Evolutionary conservation across 768 basidiomycete genomes (phyloP).

Genomic region (Lentinula edodes): DNA sequence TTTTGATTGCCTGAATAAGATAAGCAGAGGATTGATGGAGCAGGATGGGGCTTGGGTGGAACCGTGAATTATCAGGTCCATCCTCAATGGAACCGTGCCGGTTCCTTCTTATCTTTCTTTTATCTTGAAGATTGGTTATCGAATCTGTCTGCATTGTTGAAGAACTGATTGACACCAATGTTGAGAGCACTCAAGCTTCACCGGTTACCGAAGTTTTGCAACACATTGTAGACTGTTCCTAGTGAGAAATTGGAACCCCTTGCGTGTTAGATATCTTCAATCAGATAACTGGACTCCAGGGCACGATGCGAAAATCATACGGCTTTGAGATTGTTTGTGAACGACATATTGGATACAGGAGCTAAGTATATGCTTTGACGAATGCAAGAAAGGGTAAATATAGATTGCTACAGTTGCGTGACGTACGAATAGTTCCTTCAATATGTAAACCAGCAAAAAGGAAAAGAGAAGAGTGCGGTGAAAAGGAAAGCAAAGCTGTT

Average conservation of each 20-base stretch:
- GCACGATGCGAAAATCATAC: no score
- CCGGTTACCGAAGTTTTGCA: no score
- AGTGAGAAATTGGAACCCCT: no score
- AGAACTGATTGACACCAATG: no score
- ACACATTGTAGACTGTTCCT: no score
- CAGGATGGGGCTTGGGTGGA: neutral
- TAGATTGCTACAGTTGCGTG: neutral
- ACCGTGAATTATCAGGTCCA: neutral
- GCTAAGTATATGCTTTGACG: neutral
- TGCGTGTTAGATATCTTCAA: no score
- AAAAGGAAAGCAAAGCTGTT: neutral
- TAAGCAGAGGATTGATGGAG: neutral
- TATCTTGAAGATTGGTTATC: neutral
- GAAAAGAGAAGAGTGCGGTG: neutral
- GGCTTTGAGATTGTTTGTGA: neutral
- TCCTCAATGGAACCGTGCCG: neutral
- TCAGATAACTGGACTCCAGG: no score
- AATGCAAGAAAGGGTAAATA: neutral
- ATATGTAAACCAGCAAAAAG: neutral
- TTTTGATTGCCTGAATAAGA: neutral
- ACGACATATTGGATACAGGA: neutral
- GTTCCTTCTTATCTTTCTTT: neutral
- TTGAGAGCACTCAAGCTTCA: no score
- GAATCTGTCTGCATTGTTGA: neutral
- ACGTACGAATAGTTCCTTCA: neutral